Base-by-base conservation (phyloP, 495 filamentous ascomycete species). In the Podospora fimiseda region DNA sequence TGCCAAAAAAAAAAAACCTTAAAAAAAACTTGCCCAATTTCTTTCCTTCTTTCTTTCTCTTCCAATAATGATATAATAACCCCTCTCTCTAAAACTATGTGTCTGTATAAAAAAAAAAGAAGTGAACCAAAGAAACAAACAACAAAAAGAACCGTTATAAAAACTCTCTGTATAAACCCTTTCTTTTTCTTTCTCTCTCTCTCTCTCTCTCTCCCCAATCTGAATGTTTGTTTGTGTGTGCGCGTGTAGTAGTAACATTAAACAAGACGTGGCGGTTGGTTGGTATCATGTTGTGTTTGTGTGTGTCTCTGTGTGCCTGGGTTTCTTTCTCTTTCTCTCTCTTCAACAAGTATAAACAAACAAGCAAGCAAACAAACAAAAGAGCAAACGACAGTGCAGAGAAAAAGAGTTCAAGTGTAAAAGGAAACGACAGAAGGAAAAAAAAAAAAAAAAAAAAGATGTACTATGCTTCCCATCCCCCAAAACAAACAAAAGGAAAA, bases 241-340 rank as follows among this genome's bases (percentile, higher is more conserved):
- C n/a, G n/a, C n/a, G n/a, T n/a, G n/a, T n/a, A n/a, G n/a, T n/a
- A n/a, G n/a, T n/a, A n/a, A n/a, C n/a, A n/a, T n/a, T n/a, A n/a
- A n/a, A n/a, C n/a, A n/a, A n/a, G n/a, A n/a, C n/a, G n/a, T n/a
- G n/a, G n/a, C n/a, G n/a, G 53, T 44, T 21, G 45, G 22, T 36
- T 52, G 55, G 49, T 57, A 52, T 57, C 55, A 52, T 57, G 49
- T 37, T 48, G 7, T 51, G 6, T 33, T 11, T 33, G 27, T 33
- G 27, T 33, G 27, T 33, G 6, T 33, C 27, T 33, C 27, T 33
- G 27, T 5, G 6, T 33, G 27, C 27, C 11, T 33, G 13, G 14
- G 3, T 14, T 30, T 19, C 33, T n/a, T 37, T 38, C 3, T 30
- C 20, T 11, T 13, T 14, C 41, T 19, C 33, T n/a, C 33, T 38